Conservation (phyloP, 257 asterid genomes). For the Jacaranda copaia region DNA sequence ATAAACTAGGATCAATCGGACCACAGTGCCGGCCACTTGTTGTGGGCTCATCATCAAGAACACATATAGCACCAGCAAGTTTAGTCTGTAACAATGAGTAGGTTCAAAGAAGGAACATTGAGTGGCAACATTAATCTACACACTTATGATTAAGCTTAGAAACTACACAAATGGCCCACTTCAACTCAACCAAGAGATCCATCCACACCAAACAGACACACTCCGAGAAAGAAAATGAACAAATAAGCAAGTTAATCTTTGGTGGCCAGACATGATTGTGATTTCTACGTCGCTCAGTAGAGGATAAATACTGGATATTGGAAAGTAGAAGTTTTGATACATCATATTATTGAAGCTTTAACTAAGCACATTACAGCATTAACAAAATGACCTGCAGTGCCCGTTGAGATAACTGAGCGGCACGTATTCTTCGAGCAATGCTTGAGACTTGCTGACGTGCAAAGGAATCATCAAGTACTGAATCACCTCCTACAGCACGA, state of each 20-base stretch:
- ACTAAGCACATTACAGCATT: slow-evolving; percentile 13
- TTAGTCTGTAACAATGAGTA: slow-evolving; percentile 70
- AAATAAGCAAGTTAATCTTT: background rate
- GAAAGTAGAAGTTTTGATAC: background rate
- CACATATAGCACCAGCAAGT: slow-evolving; percentile 89
- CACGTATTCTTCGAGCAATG: slow-evolving; percentile 95
- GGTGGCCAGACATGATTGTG: no score
- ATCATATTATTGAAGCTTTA: background rate
- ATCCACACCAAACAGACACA: background rate
- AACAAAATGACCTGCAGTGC: slow-evolving; percentile 75
- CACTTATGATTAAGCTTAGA: background rate
- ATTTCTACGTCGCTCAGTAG: no score
- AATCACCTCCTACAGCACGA: slow-evolving; percentile 99
- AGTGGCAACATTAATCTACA: background rate
- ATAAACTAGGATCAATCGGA: slow-evolving; percentile 77
- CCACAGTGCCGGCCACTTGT: slow-evolving; percentile 95
- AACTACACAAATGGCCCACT: background rate
- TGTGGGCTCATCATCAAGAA: slow-evolving; percentile 98
- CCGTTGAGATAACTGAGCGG: slow-evolving; percentile 90
- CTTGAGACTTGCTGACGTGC: slow-evolving; percentile 96
- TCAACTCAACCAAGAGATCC: background rate
- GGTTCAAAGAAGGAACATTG: slow-evolving; percentile 14
- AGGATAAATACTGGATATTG: background rate
- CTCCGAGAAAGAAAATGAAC: background rate
- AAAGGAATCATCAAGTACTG: slow-evolving; percentile 92